Percentiles rank a stretch among this genome's conserved stretches.
phyloP scores from a whole-genome alignment of 495 filamentous ascomycete species.

The Neurospora discreta region DNA sequence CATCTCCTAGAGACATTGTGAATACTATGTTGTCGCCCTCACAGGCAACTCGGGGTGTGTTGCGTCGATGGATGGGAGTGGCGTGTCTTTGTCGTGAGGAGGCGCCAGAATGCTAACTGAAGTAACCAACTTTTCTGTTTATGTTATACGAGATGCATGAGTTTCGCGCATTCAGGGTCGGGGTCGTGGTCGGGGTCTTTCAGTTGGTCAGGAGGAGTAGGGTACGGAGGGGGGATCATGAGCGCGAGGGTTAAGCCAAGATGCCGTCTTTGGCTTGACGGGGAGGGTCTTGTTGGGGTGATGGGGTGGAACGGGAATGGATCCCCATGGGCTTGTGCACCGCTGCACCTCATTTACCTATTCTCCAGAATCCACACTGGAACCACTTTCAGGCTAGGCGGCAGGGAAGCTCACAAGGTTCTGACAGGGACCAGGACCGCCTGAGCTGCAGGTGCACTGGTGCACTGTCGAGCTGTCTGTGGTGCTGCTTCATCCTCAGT shows the following conservation, averaged over 20 bases:
- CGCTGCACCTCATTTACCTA: background rate
- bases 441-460: background rate
- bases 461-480: background rate
- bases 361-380: background rate
- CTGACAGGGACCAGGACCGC: background rate
- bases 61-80: background rate
- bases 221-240: background rate
- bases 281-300: background rate
- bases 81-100: background rate
- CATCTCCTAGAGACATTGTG: slow-evolving; percentile 20
- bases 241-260: background rate
- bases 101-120: background rate
- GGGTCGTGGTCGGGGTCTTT: background rate
- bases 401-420: background rate
- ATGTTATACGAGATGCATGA: background rate
- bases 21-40: background rate
- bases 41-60: background rate
- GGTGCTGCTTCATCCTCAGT: background rate
- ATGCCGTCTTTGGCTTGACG: background rate
- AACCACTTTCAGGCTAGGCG: background rate
- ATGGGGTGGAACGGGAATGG: background rate
- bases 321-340: background rate
- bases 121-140: background rate
- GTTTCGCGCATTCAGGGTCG: background rate
- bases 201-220: background rate